Evolutionary conservation across 352 stramenopile species (phyloP).

Genomic region (Proteromonas lacertae): DNA sequence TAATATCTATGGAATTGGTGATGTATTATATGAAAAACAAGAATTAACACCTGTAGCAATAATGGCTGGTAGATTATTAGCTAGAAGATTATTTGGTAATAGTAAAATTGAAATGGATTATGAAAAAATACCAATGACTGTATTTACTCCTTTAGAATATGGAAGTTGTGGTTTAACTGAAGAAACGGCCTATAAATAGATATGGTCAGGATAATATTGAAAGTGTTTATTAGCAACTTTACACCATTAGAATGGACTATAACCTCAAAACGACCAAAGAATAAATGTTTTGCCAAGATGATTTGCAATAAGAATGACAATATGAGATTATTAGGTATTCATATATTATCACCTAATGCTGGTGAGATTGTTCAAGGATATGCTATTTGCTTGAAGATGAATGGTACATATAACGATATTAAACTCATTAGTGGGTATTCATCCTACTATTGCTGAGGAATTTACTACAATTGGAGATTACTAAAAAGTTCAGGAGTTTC

Average conservation of each 20-base stretch:
- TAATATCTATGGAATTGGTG: constrained; percentile 78
- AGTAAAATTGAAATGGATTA: constrained; percentile 8
- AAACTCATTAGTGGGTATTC: constrained; percentile 86
- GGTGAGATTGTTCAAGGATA: constrained; percentile 73
- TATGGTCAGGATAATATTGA: constrained; percentile 7
- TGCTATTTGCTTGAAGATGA: constrained; percentile 62
- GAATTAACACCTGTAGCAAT: constrained; percentile 93
- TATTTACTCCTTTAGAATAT: constrained; percentile 93
- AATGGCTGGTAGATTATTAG: constrained; percentile 46
- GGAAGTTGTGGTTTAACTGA: constrained; percentile 74
- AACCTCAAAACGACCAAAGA: too few relatives aligned
- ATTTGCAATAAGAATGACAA: background rate
- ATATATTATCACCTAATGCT: constrained; percentile 86
- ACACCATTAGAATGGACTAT: too few relatives aligned
- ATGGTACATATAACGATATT: constrained; percentile 34
- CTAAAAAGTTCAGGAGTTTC: too few relatives aligned
- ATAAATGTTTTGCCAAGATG: background rate
- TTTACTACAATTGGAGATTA: constrained; percentile 60
- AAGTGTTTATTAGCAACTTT: too few relatives aligned
- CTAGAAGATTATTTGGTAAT: constrained; percentile 41
- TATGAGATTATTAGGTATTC: constrained; percentile 41
- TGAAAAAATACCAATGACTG: constrained; percentile 15
- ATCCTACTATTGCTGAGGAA: constrained; percentile 71
- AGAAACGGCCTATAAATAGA: constrained; percentile 51
- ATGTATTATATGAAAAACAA: constrained; percentile 62